Evolutionary conservation across 148 eudicot genomes (phyloP).

Genomic region (Agrostemma githago): DNA sequence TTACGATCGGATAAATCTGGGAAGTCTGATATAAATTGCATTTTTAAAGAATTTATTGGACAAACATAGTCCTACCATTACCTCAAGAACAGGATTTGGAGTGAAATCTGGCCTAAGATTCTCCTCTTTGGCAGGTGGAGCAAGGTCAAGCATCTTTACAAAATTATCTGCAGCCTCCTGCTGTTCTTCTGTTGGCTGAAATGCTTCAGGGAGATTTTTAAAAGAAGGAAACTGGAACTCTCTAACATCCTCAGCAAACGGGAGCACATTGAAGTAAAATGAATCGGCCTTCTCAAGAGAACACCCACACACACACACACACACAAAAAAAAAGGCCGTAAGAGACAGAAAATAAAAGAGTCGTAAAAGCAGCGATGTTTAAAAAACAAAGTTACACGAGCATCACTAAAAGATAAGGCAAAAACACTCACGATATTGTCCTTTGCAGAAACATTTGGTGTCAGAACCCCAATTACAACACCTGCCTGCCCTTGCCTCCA

Average conservation of each 20-base stretch:
- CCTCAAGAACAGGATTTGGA: slow-evolving; percentile 96
- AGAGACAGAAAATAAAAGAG: not conserved
- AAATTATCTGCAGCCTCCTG: slow-evolving; percentile 85
- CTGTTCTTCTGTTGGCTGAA: slow-evolving; percentile 76
- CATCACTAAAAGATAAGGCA: not conserved
- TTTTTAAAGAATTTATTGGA: not conserved
- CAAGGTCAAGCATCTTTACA: slow-evolving; percentile 85
- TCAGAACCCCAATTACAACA: slow-evolving; percentile 81
- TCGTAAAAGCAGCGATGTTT: not conserved
- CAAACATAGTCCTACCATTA: slow-evolving; percentile 25
- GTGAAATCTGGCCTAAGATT: slow-evolving; percentile 73
- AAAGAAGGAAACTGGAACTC: slow-evolving; percentile 97
- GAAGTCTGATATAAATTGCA: not conserved
- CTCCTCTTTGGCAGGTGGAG: slow-evolving; percentile 71
- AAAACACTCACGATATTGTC: slow-evolving; percentile 58
- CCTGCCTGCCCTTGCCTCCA: slow-evolving; percentile 92
- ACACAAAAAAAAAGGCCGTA: not conserved
- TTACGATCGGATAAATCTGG: not conserved
- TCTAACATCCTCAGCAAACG: slow-evolving; percentile 92
- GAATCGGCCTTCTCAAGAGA: slow-evolving; percentile 76
- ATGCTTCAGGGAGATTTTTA: slow-evolving; percentile 59
- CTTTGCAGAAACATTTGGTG: slow-evolving; percentile 76
- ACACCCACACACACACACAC: slow-evolving; percentile 12
- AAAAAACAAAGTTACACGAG: not conserved
- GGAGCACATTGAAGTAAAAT: slow-evolving; percentile 88